Base-by-base conservation (phyloP, 73 alveolate genomes). In the Symbiodinium natans region DNA sequence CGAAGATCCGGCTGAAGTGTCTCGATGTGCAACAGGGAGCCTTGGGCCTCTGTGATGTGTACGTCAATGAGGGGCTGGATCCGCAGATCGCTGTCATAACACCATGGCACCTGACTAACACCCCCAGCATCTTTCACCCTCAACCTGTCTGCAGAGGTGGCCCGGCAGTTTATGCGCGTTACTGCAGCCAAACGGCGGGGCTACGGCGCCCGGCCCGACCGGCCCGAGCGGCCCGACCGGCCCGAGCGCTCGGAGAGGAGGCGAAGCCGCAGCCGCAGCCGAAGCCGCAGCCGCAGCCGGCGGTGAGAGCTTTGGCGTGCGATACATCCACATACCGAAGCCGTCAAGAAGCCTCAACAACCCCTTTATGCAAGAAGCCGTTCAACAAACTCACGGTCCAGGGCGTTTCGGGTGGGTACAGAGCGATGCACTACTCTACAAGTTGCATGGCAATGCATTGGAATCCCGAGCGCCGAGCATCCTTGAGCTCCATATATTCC, bases 111-210 rank as follows among this genome's bases (percentile, higher is more conserved):
- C n/a, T n/a, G n/a, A n/a, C n/a, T n/a, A n/a, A n/a, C n/a, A n/a
- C n/a, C n/a, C n/a, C n/a, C n/a, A n/a, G n/a, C n/a, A n/a, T n/a
- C n/a, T n/a, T n/a, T n/a, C n/a, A n/a, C n/a, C n/a, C n/a, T n/a
- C 59, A 46, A 46, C 21, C 6, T 13, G 6, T 6, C 59, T 46
- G 29, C 75, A 17, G 36, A 63, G 80, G 86, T 90, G 88, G 96
- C 96, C 38, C 86, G 96, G 87, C 96, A 90, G 87, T 90, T 90
- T 88, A 90, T 90, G 96, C 96, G 96, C 52, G 96, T 90, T 52
- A 90, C 96, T 71, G 96, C 96, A 9, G 96, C 96, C 96, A 90
- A 90, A 88, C 86, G 96, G 48, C 86, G 96, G 75, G 96, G 96
- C 87, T 90, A 90, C 38, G 87, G 77, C 31, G 77, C 95, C 39